These are phyloP conservation scores for Metarhizium anisopliae DNA, from an alignment of 2,329 filamentous ascomycete genomes.

Conservation along the genomic window DNA sequence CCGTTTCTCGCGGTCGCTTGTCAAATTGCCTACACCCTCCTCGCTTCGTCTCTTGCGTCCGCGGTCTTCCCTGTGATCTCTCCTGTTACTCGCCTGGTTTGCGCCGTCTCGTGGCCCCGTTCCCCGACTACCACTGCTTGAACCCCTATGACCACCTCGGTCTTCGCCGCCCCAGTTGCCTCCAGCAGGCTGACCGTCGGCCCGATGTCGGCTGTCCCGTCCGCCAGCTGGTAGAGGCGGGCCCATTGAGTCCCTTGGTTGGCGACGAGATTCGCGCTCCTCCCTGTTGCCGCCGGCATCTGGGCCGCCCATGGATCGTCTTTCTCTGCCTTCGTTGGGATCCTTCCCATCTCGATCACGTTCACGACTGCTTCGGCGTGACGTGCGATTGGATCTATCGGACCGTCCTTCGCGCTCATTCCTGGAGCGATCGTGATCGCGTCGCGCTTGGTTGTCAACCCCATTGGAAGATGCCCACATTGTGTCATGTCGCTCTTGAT, in stretches of 20 bases:
- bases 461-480: slow-evolving; percentile 24
- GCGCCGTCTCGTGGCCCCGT: slow-evolving; percentile 24
- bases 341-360: slow-evolving; percentile 39
- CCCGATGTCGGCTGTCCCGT: slow-evolving; percentile 24
- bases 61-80: slow-evolving; percentile 26
- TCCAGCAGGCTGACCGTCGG: slow-evolving; percentile 13
- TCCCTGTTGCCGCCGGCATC: slow-evolving; percentile 19
- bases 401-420: slow-evolving; percentile 32
- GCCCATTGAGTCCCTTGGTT: slow-evolving; percentile 20
- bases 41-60: slow-evolving; percentile 35
- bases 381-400: slow-evolving; percentile 29
- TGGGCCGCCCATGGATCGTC: slow-evolving; percentile 25
- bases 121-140: slow-evolving; percentile 21
- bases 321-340: slow-evolving; percentile 34
- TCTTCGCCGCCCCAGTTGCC: slow-evolving; percentile 12
- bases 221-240: slow-evolving; percentile 17
- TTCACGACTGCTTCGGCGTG: slow-evolving; percentile 43
- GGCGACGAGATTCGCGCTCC: slow-evolving; percentile 25
- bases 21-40: slow-evolving; percentile 30
- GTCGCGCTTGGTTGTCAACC: slow-evolving; percentile 19
- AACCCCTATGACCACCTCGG: slow-evolving; percentile 18
- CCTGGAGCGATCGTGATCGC: slow-evolving; percentile 33
- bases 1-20: slow-evolving; percentile 45
- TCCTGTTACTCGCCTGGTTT: slow-evolving; percentile 22
- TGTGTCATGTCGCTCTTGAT: slow-evolving; percentile 39